These are phyloP conservation scores for Mycena latifolia DNA, from an alignment of 768 basidiomycete species.

Conservation along the genomic window DNA sequence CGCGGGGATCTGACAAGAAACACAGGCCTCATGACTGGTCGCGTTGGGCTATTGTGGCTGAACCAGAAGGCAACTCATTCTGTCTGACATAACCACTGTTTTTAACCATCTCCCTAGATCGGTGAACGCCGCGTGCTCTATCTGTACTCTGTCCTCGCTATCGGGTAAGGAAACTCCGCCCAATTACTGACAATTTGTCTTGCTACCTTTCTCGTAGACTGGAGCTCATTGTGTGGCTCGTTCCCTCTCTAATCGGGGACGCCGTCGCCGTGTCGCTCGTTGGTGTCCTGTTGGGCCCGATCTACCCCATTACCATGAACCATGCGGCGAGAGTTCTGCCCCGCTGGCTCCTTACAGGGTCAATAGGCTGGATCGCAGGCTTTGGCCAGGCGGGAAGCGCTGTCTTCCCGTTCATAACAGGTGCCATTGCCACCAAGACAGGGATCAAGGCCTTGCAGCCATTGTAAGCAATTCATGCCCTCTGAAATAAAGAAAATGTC, in stretches of 20 bases:
- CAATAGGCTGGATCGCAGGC: constrained; percentile 78
- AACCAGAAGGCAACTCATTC: constrained; percentile 57
- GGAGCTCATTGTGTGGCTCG: constrained; percentile 77
- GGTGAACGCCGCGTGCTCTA: constrained; percentile 68
- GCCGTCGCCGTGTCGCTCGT: constrained; percentile 74
- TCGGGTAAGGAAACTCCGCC: constrained; percentile 54
- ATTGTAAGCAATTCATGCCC: constrained; percentile 55
- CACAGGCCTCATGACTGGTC: constrained; percentile 68
- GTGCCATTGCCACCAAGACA: constrained; percentile 71
- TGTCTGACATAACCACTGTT: background rate
- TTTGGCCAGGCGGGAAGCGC: constrained; percentile 82
- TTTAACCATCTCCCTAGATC: constrained; percentile 47
- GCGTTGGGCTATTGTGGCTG: constrained; percentile 66
- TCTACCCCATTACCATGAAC: constrained; percentile 83
- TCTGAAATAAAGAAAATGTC: background rate
- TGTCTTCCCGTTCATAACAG: constrained; percentile 78
- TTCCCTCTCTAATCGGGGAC: constrained; percentile 72
- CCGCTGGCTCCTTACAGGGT: constrained; percentile 72
- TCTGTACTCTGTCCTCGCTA: constrained; percentile 63
- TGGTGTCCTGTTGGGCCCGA: constrained; percentile 79
- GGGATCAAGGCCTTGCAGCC: constrained; percentile 74
- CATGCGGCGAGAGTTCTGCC: constrained; percentile 78
- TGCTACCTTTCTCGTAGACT: constrained; percentile 52
- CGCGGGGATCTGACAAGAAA: background rate
- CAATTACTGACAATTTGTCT: background rate